Percentiles rank a stretch among this genome's conserved stretches.
phyloP scores from a whole-genome alignment of 2,329 filamentous ascomycete species.

The Septoria petroselini region DNA sequence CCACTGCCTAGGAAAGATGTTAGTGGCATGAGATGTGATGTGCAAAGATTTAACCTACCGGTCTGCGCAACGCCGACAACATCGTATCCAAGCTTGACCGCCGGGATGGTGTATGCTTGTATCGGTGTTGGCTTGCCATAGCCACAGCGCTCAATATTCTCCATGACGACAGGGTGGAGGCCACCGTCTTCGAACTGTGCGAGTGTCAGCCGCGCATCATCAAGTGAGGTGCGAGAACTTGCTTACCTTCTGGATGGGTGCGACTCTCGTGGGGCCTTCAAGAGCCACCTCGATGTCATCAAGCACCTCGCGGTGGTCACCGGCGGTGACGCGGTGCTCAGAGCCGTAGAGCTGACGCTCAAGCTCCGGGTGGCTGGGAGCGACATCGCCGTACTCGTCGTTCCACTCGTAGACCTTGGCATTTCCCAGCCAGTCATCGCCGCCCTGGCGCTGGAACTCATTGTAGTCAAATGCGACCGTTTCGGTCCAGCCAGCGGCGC shows the following conservation, averaged over 20 bases:
- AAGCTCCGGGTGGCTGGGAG: slow-evolving; percentile 65
- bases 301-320: slow-evolving; percentile 61
- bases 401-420: slow-evolving; percentile 77
- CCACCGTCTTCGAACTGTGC: slow-evolving; percentile 69
- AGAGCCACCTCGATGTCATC: slow-evolving; percentile 49
- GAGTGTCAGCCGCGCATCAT: slow-evolving; percentile 19
- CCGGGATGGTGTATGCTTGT: slow-evolving; percentile 78
- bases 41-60: slow-evolving; percentile 54
- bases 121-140: slow-evolving; percentile 79
- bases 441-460: slow-evolving; percentile 22
- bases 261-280: slow-evolving; percentile 48
- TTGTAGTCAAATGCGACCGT: slow-evolving; percentile 33
- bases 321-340: slow-evolving; percentile 54
- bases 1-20: slow-evolving; percentile 67
- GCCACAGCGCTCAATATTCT: slow-evolving; percentile 70
- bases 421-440: slow-evolving; percentile 50
- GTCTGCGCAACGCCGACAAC: slow-evolving; percentile 90
- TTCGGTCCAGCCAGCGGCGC: slow-evolving; percentile 33
- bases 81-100: slow-evolving; percentile 72
- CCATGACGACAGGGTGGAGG: slow-evolving; percentile 76
- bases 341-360: slow-evolving; percentile 71
- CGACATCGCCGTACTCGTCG: slow-evolving; percentile 82
- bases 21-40: slow-evolving; percentile 11
- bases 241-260: slow-evolving; percentile 52
- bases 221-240: not conserved